Conservation (phyloP, 768 basidiomycete species). For the Auriscalpium microsporum region DNA sequence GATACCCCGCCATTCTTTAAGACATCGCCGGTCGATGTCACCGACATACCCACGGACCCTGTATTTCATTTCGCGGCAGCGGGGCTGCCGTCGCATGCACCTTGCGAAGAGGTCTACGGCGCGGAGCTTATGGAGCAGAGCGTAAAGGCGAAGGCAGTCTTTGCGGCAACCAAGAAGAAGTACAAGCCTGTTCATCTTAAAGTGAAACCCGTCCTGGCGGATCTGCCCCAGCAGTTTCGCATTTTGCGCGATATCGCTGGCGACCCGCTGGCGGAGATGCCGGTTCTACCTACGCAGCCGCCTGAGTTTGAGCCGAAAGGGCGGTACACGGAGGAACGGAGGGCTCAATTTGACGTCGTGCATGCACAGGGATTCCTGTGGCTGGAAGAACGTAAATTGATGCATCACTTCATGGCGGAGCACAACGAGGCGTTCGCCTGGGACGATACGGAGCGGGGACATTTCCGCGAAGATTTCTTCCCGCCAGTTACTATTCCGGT, state of each 20-base stretch:
- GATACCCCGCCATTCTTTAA: too few relatives aligned
- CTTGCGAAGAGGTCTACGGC: too few relatives aligned
- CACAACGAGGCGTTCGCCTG: slow-evolving; percentile 31
- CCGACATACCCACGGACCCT: too few relatives aligned
- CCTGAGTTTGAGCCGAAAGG: slow-evolving; percentile 4
- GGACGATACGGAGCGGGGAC: slow-evolving; percentile 28
- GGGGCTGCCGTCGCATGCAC: too few relatives aligned
- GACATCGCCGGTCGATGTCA: too few relatives aligned
- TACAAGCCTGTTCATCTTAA: neutral
- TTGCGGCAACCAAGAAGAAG: too few relatives aligned
- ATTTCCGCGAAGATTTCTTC: slow-evolving; percentile 24
- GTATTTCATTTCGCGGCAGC: too few relatives aligned
- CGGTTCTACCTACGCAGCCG: slow-evolving; percentile 3
- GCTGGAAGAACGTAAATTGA: slow-evolving; percentile 23
- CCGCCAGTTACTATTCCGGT: slow-evolving; percentile 25
- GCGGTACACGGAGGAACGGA: slow-evolving; percentile 13
- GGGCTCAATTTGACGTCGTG: slow-evolving; percentile 4
- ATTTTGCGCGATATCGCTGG: slow-evolving; percentile 10
- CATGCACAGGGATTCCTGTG: slow-evolving; percentile 21
- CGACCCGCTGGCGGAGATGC: slow-evolving; percentile 12
- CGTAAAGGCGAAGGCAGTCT: too few relatives aligned
- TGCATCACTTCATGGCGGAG: slow-evolving; percentile 25
- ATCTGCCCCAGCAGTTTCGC: slow-evolving; percentile 14
- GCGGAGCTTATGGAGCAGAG: too few relatives aligned
- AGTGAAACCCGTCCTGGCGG: slow-evolving; percentile 12